Base-by-base conservation (phyloP, 176 grass and related monocot genomes). In the Eleusine indica region DNA sequence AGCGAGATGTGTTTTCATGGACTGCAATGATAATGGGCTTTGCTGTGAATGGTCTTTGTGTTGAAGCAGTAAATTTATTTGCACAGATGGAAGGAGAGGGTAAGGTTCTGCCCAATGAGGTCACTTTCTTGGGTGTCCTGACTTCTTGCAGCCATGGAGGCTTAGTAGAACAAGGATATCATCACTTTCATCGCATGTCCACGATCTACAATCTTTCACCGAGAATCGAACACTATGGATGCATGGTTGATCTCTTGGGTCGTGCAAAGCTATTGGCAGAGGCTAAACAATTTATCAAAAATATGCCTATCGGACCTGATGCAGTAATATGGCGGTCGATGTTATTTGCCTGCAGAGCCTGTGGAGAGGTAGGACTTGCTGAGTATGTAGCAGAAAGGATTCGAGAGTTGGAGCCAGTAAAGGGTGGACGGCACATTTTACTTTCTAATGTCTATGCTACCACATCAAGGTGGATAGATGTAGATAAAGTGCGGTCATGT, bases 361-460 rank as follows among this genome's bases (percentile, higher is more conserved):
- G 83, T 80, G 78, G 82, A 73, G 76, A 93, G 41, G 84, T 94
- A 69, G 38, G 82, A 81, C 77, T 91, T 83, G 92, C 95, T 75
- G 91, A 94, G 76, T 91, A 88, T 86, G 82, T 61, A 38, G 82
- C 92, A 68, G 66, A 89, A 86, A 97, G 83, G 85, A 90, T 91
- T 68, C 62, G 83, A 77, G 88, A 93, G 66, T 70, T 94, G 38
- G 88, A 97, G 35, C 88, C 88, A 60, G 86, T 81, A 35, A 91
- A 46, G 67, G 82, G 40, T 80, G 92, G 76, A 46, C 88, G 83
- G 29, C 69, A 93, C 56, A 87, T 97, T 74, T 89, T 97, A 87
- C 93, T 97, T 75, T 94, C 95, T 88, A 94, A 94, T 91, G 78
- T 93, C 39, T 97, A 97, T 80, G 95, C 92, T 76, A 81, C 88